Evolutionary conservation across 2,329 filamentous ascomycete genomes (phyloP), one percentile per base, ranked within the genome.

Genomic region (Rhynchosporium agropyri): DNA sequence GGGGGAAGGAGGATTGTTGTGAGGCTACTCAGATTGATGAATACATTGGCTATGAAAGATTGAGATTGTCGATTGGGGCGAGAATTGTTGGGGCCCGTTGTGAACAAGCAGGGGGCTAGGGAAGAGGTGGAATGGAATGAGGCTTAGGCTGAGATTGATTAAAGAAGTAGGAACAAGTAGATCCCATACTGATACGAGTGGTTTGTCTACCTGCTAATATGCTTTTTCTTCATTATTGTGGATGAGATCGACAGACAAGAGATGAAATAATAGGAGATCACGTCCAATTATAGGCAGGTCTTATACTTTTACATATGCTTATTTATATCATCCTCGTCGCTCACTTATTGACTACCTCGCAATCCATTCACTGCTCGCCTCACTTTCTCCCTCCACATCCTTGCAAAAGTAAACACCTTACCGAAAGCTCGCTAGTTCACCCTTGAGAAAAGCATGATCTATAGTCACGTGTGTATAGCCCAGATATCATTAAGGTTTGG

Each of bases 391-490:
- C 1, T 8, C 10, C 51, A n/a, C 20, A 42, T 26, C 9, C 36
- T 20, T 36, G 33, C 33, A 36, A 36, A 36, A 10, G 33, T 36
- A 42, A 54, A 54, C 36, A 54, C 33, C 33, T 54, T 28, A 33
- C 51, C 51, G 51, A 54, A 40, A 54, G 12, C n/a, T 36, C 51
- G 51, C 51, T 42, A 54, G 51, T 29, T 33, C 20, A 31, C 50
- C 50, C 33, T 53, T 20, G 20, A 20, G 20, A 20, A 20, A 20
- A 20, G 20, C 20, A 20, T 20, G 20, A 38, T 53, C 38, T n/a
- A 20, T 5, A 9, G 13, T 53, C 50, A 53, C 50, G 50, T 53
- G 50, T 53, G 26, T 53, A 53, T 53, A 15, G 50, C 50, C 33
- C 36, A 53, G 50, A 2, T 38, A 5, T 3, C 13, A 53, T 53